phyloP scores from a whole-genome alignment of 495 filamentous ascomycete genomes.

The Penicillium malachiteum region DNA sequence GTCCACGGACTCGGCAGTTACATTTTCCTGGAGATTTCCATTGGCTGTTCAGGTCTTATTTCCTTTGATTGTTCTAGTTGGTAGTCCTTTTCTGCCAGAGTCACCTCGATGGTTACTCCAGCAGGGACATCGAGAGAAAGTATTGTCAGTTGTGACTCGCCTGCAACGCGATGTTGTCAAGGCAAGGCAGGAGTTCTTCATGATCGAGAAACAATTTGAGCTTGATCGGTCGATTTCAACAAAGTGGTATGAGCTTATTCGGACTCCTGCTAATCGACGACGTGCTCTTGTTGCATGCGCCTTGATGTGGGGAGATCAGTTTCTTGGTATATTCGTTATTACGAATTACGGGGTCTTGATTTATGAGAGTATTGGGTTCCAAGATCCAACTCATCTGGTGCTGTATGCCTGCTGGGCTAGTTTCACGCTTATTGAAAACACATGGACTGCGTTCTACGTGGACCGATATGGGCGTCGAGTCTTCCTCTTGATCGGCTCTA shows the following conservation, averaged over 20 bases:
- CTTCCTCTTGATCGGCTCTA: conserved; percentile 34
- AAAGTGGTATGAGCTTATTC: conserved; percentile 30
- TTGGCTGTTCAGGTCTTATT: conserved; percentile 33
- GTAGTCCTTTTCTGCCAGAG: conserved; percentile 24
- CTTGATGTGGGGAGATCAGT: conserved; percentile 31
- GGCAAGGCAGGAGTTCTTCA: conserved; percentile 26
- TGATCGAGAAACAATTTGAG: conserved; percentile 28
- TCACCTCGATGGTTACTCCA: conserved; percentile 38
- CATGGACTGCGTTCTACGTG: conserved; percentile 37
- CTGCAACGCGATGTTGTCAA: conserved; percentile 21
- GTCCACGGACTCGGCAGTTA: not conserved
- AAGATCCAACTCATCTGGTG: conserved; percentile 30
- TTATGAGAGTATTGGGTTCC: conserved; percentile 34
- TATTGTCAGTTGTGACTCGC: conserved; percentile 16
- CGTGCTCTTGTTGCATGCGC: conserved; percentile 30
- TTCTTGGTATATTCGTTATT: conserved; percentile 33
- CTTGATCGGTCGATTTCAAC: conserved; percentile 16
- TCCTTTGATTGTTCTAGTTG: conserved; percentile 29
- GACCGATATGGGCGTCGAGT: conserved; percentile 34
- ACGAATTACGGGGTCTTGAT: conserved; percentile 42
- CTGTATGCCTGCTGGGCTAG: conserved; percentile 38
- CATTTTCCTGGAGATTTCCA: conserved; percentile 31
- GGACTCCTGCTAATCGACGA: conserved; percentile 32
- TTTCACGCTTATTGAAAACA: conserved; percentile 37
- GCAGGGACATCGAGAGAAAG: conserved; percentile 26